These are phyloP conservation scores for Tricholoma sp. DNA, from an alignment of 768 basidiomycete species.

Conservation along the genomic window DNA sequence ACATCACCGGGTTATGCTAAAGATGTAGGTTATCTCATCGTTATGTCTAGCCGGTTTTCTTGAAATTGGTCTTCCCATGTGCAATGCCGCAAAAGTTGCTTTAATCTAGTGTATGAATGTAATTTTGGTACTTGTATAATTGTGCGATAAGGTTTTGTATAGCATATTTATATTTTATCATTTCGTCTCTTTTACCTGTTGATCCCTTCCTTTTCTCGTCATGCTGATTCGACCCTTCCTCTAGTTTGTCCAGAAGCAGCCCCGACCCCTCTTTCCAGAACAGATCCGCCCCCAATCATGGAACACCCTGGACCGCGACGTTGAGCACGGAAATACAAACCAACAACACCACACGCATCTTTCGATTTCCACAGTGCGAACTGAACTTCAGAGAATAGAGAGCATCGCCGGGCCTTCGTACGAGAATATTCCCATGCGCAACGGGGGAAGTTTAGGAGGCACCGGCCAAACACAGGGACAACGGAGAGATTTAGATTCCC, in stretches of 20 bases:
- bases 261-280: conserved; percentile 22
- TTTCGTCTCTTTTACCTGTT: not conserved
- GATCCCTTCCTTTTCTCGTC: not conserved
- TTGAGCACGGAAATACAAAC: not conserved
- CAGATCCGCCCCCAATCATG: not conserved
- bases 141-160: not conserved
- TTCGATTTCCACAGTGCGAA: not conserved
- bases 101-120: not conserved
- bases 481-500: not conserved
- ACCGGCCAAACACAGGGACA: not conserved
- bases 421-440: conserved; percentile 27
- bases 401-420: conserved; percentile 39
- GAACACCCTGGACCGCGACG: conserved; percentile 1
- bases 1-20: conserved; percentile 67
- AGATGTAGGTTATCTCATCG: conserved; percentile 42
- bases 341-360: not conserved
- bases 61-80: too few relatives aligned
- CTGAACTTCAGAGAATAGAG: conserved; percentile 16
- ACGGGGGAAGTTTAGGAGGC: not conserved
- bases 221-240: not conserved
- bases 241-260: conserved; percentile 23
- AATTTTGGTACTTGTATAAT: not conserved
- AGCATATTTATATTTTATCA: not conserved
- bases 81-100: too few relatives aligned
- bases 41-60: not conserved